phyloP scores from a whole-genome alignment of 2,329 filamentous ascomycete genomes.

The Gnomoniopsis smithogilvyi region DNA sequence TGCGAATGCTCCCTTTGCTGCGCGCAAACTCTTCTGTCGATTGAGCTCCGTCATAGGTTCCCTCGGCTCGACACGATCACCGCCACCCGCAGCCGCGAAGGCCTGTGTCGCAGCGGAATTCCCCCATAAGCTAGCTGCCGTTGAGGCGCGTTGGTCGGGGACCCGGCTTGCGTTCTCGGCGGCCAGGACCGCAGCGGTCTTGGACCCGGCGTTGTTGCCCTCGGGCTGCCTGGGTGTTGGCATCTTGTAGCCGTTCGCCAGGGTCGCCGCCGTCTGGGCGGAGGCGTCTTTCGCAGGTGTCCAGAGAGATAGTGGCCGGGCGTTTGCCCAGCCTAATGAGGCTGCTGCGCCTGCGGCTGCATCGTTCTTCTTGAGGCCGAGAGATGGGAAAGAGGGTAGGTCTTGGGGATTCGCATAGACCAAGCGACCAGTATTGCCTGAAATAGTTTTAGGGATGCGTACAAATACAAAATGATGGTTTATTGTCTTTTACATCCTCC shows the following conservation, averaged over 20 bases:
- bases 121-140: constrained; percentile 42
- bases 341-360: constrained; percentile 73
- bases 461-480: background rate
- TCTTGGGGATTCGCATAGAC: constrained; percentile 71
- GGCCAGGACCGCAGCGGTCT: constrained; percentile 36
- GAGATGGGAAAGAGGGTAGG: constrained; percentile 71
- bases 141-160: constrained; percentile 31
- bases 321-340: constrained; percentile 60
- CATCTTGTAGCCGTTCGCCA: constrained; percentile 29
- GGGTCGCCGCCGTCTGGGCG: constrained; percentile 37
- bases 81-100: constrained; percentile 26
- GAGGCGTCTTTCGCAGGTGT: constrained; percentile 60
- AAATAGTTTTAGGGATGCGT: background rate
- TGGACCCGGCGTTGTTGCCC: constrained; percentile 47
- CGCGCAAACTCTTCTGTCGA: constrained; percentile 64
- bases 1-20: constrained; percentile 75
- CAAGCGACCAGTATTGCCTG: constrained; percentile 42
- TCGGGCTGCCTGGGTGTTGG: constrained; percentile 52
- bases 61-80: constrained; percentile 38
- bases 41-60: constrained; percentile 36
- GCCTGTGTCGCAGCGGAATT: constrained; percentile 64
- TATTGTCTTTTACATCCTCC: too few relatives aligned
- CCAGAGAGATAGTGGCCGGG: constrained; percentile 60
- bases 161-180: constrained; percentile 46
- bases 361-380: constrained; percentile 53